Evolutionary conservation across 2,329 filamentous ascomycete species (phyloP), one percentile per base, ranked within the genome.

Genomic region (Aspergillus persii): DNA sequence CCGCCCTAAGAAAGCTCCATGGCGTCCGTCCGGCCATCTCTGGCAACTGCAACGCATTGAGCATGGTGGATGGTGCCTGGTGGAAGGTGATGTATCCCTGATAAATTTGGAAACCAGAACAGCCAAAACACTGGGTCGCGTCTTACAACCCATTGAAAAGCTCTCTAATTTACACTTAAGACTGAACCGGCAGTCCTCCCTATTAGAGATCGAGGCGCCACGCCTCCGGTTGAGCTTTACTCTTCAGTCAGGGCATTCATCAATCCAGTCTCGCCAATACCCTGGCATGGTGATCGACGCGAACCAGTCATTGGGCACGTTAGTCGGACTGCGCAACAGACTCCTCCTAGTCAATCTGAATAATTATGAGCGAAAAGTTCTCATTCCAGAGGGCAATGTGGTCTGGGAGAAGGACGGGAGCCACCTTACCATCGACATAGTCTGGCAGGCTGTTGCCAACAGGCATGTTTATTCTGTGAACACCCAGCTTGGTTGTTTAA

Each of bases 381-480:
- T 80, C 23, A 71, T 82, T 23, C 76, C 73, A 0, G 65, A 76
- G 64, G 83, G 75, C 26, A 57, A 51, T 30, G 61, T 68, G 11
- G 63, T 31, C 0, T 71, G 55, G 54, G 51, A 26, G 44, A 60
- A 44, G 18, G 30, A 51, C 4, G 31, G 54, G 3, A 11, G 61
- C 3, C 74, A 82, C 65, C 68, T 79, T 6, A 8, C 63, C 0
- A 76, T 84, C 0, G 56, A 61, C 0, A 77, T 83, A 8, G 50
- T 57, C 12, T 64, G 47, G 53, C 61, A 66, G 6, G 49, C 63
- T 0, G 61, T 61, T 1, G 60, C 60, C 3, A 65, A 62, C 7
- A 65, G 76, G 5, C 79, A 84, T 50, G 63, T 71, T 0, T 88
- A 84, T 62, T 64, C 69, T 0, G 66, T 89, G 0, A 82, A 89